Evolutionary conservation across 228 moss, liverwort and hornwort genomes (phyloP).

Genomic region (Sphagnum magellanicum): DNA sequence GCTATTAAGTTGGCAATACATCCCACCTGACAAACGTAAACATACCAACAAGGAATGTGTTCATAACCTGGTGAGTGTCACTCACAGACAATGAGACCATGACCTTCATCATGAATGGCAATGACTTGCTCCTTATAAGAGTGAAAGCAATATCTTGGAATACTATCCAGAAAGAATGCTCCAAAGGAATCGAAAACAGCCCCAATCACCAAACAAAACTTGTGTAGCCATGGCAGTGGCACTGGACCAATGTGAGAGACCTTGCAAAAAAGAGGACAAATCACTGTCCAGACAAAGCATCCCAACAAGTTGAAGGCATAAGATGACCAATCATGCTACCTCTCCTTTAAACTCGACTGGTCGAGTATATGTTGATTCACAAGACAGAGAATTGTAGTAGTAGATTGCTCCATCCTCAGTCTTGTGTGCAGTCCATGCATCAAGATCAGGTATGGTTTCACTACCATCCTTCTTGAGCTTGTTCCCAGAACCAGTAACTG

Average conservation of each 20-base stretch:
- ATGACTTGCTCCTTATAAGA: not conserved
- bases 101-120: no score
- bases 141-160: not conserved
- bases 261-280: slow-evolving; percentile 16
- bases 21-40: not conserved
- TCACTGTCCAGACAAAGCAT: slow-evolving; percentile 18
- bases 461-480: slow-evolving; percentile 22
- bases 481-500: slow-evolving; percentile 6
- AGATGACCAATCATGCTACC: slow-evolving; percentile 50
- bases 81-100: no score
- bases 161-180: not conserved
- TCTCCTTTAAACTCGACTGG: slow-evolving; percentile 81
- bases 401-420: slow-evolving; percentile 76
- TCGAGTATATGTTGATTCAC: slow-evolving; percentile 74
- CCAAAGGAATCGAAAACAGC: not conserved
- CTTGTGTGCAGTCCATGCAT: slow-evolving; percentile 88
- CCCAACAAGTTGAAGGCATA: slow-evolving; percentile 23
- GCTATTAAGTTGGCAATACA: not conserved
- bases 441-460: slow-evolving; percentile 28
- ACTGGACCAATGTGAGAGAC: no score
- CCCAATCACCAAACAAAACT: not conserved
- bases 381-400: slow-evolving; percentile 70
- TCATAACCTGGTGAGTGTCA: not conserved
- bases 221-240: no score
- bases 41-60: not conserved